Evolutionary conservation across 805 yeast species (phyloP).

Genomic region (Metschnikowia reukaufii): DNA sequence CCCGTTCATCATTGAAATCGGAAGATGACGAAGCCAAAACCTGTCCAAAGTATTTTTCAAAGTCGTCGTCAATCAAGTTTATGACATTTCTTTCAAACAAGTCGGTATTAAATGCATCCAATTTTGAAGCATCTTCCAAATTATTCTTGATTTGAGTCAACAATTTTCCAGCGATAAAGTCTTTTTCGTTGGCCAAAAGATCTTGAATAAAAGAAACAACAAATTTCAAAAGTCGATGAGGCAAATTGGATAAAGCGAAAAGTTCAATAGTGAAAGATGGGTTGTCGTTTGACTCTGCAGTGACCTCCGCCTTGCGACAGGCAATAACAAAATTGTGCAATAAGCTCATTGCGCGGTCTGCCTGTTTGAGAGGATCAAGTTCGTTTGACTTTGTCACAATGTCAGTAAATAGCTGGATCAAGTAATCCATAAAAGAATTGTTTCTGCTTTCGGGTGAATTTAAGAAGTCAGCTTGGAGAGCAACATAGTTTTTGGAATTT

Average conservation of each 20-base stretch:
- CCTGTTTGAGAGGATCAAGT: neutral
- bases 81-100: conserved; percentile 17
- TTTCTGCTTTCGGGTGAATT: neutral
- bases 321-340: conserved; percentile 30
- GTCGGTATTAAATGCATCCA: conserved; percentile 22
- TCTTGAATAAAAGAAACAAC: conserved; percentile 3
- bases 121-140: neutral
- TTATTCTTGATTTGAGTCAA: neutral
- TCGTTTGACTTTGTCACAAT: neutral
- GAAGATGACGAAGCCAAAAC: conserved; percentile 12
- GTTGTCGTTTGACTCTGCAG: conserved; percentile 9
- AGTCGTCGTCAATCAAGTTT: conserved; percentile 28
- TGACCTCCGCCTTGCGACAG: conserved; percentile 25
- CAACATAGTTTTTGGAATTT: conserved; percentile 2
- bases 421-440: conserved; percentile 1
- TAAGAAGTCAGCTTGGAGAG: conserved; percentile 1
- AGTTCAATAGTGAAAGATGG: conserved; percentile 1
- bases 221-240: conserved; percentile 4
- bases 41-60: conserved; percentile 28
- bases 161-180: neutral
- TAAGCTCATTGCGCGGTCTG: conserved; percentile 16
- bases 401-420: neutral
- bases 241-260: conserved; percentile 3
- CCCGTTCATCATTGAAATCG: neutral
- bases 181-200: neutral